Conservation (phyloP, 768 basidiomycete species). For the Lepiota brunneoincarnata region DNA sequence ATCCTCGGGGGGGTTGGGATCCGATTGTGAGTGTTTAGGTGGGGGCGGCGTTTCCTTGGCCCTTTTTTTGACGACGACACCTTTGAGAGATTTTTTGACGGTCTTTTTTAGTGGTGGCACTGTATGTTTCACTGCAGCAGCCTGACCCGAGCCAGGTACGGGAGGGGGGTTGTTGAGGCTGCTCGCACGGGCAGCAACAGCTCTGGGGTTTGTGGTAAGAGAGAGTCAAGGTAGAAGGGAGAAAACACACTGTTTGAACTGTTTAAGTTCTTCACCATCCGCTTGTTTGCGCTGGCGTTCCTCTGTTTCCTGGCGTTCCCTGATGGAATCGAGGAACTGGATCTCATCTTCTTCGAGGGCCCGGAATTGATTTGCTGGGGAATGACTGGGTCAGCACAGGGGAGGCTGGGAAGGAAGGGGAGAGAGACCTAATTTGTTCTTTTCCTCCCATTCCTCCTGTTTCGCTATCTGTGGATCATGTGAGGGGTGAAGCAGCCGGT, state of each 20-base stretch:
- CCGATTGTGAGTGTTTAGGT: constrained; percentile 5
- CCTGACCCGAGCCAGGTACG: constrained; percentile 26
- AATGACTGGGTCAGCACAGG: background rate
- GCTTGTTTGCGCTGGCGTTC: constrained; percentile 71
- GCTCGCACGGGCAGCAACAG: constrained; percentile 68
- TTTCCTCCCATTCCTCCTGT: constrained; percentile 93
- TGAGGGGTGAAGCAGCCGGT: background rate
- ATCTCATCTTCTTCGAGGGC: constrained; percentile 90
- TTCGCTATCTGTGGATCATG: constrained; percentile 61
- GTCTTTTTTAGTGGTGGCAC: constrained; percentile 53
- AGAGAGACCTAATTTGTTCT: constrained; percentile 63
- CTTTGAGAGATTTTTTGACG: constrained; percentile 66
- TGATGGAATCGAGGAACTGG: constrained; percentile 81
- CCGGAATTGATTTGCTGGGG: constrained; percentile 80
- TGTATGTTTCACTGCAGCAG: constrained; percentile 29
- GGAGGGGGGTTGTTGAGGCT: constrained; percentile 44
- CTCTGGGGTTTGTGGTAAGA: constrained; percentile 27
- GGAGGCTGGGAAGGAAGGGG: constrained; percentile 13
- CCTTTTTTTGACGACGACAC: constrained; percentile 80
- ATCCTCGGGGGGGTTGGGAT: constrained; percentile 12
- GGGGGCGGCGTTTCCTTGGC: constrained; percentile 35
- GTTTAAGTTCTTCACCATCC: constrained; percentile 77
- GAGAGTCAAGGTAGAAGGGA: background rate
- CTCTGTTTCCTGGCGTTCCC: constrained; percentile 72
- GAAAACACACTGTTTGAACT: constrained; percentile 69